Evolutionary conservation across 169 alveolate species (phyloP).

Genomic region (Theileria annulata): DNA sequence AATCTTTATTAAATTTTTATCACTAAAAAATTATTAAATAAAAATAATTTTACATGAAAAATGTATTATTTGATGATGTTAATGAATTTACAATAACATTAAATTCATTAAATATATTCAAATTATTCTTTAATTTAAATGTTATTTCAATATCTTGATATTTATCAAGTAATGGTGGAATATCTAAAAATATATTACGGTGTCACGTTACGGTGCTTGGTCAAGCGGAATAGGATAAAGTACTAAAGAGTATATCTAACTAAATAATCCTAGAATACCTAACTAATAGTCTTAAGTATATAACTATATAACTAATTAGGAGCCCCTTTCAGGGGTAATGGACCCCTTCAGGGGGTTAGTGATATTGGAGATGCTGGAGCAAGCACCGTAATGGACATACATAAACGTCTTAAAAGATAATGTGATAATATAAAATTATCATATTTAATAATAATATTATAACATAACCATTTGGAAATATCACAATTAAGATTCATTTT

Average conservation of each 20-base stretch:
- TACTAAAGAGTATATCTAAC: background rate
- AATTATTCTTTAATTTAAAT: slow-evolving; percentile 17
- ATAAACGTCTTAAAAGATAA: slow-evolving; percentile 45
- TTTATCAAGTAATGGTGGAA: slow-evolving; percentile 62
- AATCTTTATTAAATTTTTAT: slow-evolving; percentile 52
- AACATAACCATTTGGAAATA: slow-evolving; percentile 57
- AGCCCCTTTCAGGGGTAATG: too few relatives aligned
- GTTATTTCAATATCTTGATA: slow-evolving; percentile 54
- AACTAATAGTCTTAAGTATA: too few relatives aligned
- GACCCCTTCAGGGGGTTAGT: too few relatives aligned
- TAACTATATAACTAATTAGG: too few relatives aligned
- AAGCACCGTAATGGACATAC: slow-evolving; percentile 3
- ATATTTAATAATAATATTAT: slow-evolving; percentile 39
- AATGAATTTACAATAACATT: slow-evolving; percentile 46
- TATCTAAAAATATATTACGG: slow-evolving; percentile 5
- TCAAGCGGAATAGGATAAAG: too few relatives aligned
- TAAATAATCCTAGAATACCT: too few relatives aligned
- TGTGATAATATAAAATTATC: slow-evolving; percentile 30
- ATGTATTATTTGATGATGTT: slow-evolving; percentile 18
- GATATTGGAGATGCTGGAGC: too few relatives aligned
- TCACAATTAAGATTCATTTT: slow-evolving; percentile 65
- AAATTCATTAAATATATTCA: slow-evolving; percentile 40
- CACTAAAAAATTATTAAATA: slow-evolving; percentile 37
- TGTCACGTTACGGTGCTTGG: too few relatives aligned
- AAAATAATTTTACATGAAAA: too few relatives aligned